Conservation (phyloP, 139 green algal species). For the Mychonastes homosphaera region DNA sequence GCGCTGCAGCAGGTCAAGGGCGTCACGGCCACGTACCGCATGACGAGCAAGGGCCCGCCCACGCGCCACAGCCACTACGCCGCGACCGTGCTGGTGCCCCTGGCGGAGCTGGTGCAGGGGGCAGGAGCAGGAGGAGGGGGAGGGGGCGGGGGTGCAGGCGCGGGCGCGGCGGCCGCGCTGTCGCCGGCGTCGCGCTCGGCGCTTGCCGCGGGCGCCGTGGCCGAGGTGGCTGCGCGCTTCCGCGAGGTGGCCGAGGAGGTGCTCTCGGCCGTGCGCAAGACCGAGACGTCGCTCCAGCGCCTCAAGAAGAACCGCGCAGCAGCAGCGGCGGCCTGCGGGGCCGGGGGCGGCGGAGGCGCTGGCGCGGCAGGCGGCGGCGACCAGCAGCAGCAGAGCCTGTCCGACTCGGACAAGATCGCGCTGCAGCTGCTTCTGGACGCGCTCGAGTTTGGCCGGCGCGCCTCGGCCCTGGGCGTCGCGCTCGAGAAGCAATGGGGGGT, state of each 20-base stretch:
- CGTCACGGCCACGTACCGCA: slow-evolving; percentile 87
- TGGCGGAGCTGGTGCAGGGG: slow-evolving; percentile 25
- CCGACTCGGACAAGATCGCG: slow-evolving; percentile 84
- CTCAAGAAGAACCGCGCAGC: slow-evolving; percentile 67
- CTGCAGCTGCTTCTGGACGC: slow-evolving; percentile 69
- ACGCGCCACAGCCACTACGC: slow-evolving; percentile 67
- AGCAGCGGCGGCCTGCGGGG: slow-evolving; percentile 25
- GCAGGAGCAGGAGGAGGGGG: slow-evolving; percentile 1
- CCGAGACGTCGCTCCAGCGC: slow-evolving; percentile 71
- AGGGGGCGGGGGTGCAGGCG: too few relatives aligned
- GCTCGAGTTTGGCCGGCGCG: slow-evolving; percentile 49
- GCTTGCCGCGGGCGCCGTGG: slow-evolving; percentile 22
- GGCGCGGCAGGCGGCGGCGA: background rate
- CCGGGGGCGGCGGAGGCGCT: slow-evolving; percentile 12
- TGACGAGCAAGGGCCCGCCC: slow-evolving; percentile 73
- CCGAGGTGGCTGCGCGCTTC: slow-evolving; percentile 28
- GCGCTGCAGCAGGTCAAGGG: slow-evolving; percentile 74
- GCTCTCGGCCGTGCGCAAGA: slow-evolving; percentile 72
- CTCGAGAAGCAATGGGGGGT: too few relatives aligned
- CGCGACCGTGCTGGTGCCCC: slow-evolving; percentile 28
- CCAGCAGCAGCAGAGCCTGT: slow-evolving; percentile 24
- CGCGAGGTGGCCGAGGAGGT: slow-evolving; percentile 52
- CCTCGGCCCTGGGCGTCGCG: background rate
- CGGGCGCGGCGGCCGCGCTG: background rate
- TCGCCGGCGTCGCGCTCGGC: slow-evolving; percentile 1